Base-by-base conservation (phyloP, 768 basidiomycete genomes). In the Rhizopogon rudus region DNA sequence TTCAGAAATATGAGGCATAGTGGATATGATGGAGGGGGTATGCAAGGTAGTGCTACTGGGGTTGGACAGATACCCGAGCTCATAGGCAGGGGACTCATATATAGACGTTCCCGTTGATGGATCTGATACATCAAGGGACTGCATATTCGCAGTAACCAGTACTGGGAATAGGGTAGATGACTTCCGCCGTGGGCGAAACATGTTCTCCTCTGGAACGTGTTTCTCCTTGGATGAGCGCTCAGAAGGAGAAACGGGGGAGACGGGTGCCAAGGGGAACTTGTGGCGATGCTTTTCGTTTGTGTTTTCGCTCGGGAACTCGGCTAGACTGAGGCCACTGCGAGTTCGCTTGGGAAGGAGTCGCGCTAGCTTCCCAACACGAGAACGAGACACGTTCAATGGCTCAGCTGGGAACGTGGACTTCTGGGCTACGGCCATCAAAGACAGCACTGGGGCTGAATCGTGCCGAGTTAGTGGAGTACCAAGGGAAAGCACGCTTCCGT, bases 131-230 rank as follows among this genome's bases (percentile, higher is more conserved):
- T 69, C 68, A 53, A 69, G 67, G 33, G 69, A 61, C 17, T 70
- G 68, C 44, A 69, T 54, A 52, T 63, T 68, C 43, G 66, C 51
- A 46, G 49, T 55, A 16, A 69, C 51, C 52, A 68, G 65, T 44
- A 61, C 60, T 1, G 68, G 68, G 39, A 72, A 70, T 55, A 70
- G 59, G 5, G 65, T 69, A 28, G 67, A 60, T 52, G 69, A 70
- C 62, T 70, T 70, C 54, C 70, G 68, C 52, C 70, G 69, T 16
- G 69, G 61, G 54, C 71, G 70, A 33, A 70, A 70, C 2, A 65
- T 72, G 58, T 71, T 70, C 61, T 65, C 63, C 52, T 69, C 67
- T 42, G 63, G 63, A 40, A 60, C 16, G 53, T 58, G 62, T 48
- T 63, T 70, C 40, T 60, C 45, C 31, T 61, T 69, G 43, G 63